phyloP scores from a whole-genome alignment of 768 basidiomycete genomes.

The Pleurotus cornucopiae region DNA sequence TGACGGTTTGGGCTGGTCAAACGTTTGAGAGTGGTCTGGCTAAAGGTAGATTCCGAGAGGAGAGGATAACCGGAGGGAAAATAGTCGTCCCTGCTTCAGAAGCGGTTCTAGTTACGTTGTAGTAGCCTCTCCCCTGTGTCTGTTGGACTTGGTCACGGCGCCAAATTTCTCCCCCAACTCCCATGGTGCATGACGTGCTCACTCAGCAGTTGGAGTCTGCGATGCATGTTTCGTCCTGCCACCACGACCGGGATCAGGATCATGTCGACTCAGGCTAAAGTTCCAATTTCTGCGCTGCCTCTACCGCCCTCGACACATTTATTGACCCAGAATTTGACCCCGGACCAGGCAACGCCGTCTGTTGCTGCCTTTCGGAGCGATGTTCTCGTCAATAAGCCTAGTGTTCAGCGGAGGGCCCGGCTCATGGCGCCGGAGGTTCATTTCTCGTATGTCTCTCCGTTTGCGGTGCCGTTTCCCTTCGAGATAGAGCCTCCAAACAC shows the following conservation, averaged over 20 bases:
- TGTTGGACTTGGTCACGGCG: background rate
- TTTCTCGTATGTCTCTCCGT: slow-evolving; percentile 79
- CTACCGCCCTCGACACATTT: slow-evolving; percentile 36
- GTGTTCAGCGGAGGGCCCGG: slow-evolving; percentile 66
- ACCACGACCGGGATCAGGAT: background rate
- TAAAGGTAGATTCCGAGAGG: slow-evolving; percentile 32
- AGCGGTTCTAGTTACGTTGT: slow-evolving; percentile 31
- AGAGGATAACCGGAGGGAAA: slow-evolving; percentile 27
- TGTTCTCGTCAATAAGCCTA: slow-evolving; percentile 50
- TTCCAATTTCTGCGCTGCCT: slow-evolving; percentile 48
- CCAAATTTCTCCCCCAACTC: background rate
- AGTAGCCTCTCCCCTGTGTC: background rate
- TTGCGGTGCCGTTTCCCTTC: slow-evolving; percentile 82
- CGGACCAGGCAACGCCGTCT: slow-evolving; percentile 55
- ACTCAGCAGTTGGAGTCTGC: slow-evolving; percentile 1
- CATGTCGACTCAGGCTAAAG: slow-evolving; percentile 2
- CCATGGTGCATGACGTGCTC: slow-evolving; percentile 1
- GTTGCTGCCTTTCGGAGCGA: slow-evolving; percentile 46
- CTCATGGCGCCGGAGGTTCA: slow-evolving; percentile 56
- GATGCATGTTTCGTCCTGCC: background rate
- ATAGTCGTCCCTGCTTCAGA: slow-evolving; percentile 33
- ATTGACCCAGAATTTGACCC: slow-evolving; percentile 44
- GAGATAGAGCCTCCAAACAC: slow-evolving; percentile 54
- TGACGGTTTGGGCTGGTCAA: slow-evolving; percentile 50
- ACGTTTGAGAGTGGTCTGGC: slow-evolving; percentile 38